Evolutionary conservation across 495 filamentous ascomycete genomes (phyloP).

Genomic region (Apodospora peruviana): DNA sequence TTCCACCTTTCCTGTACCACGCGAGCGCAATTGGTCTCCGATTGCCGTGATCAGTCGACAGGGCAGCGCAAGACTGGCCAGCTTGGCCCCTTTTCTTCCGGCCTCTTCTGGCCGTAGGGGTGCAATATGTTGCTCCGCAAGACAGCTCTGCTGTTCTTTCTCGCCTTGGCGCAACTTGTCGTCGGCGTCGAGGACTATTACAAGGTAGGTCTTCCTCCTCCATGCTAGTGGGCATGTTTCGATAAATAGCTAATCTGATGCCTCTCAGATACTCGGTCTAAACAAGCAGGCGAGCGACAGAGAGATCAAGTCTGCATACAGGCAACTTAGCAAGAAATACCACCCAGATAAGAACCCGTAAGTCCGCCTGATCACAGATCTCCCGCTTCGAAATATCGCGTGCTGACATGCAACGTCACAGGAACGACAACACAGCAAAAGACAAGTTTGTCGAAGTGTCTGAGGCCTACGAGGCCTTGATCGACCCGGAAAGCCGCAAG

Average conservation of each 20-base stretch:
- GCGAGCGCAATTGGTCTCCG: background rate
- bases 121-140: constrained; percentile 35
- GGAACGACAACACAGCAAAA: constrained; percentile 63
- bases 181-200: constrained; percentile 75
- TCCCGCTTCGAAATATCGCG: background rate
- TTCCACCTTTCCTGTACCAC: background rate
- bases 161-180: constrained; percentile 39
- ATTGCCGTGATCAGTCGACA: background rate
- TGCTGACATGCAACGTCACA: constrained; percentile 1
- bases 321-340: constrained; percentile 87
- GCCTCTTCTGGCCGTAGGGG: constrained; percentile 1
- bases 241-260: too few relatives aligned
- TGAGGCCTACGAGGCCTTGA: constrained; percentile 93
- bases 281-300: constrained; percentile 75
- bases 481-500: constrained; percentile 69
- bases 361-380: constrained; percentile 28
- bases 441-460: constrained; percentile 93
- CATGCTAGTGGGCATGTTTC: too few relatives aligned
- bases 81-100: constrained; percentile 10
- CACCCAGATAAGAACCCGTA: constrained; percentile 99
- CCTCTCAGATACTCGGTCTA: constrained; percentile 72
- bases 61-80: constrained; percentile 3
- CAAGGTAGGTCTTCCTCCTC: constrained; percentile 47
- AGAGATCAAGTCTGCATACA: constrained; percentile 96
- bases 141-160: constrained; percentile 37